Evolutionary conservation across 257 asterid genomes (phyloP).

Genomic region (Ophiorrhiza pumila): DNA sequence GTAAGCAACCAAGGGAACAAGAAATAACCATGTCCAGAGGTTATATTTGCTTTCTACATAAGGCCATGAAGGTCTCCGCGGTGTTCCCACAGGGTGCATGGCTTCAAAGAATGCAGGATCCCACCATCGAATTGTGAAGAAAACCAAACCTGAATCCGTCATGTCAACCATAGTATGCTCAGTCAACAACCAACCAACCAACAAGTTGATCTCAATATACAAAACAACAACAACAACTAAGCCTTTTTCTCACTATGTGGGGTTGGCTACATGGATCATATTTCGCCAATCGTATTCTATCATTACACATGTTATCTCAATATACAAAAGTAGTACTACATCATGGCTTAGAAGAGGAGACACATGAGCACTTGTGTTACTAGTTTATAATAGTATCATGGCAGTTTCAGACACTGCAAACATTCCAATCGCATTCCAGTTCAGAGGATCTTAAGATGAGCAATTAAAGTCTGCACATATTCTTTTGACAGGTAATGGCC

Average conservation of each 20-base stretch:
- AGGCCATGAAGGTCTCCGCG: constrained; percentile 75
- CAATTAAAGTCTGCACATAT: not conserved
- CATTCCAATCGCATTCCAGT: not conserved
- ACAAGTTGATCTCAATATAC: not conserved
- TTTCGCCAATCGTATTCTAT: no score
- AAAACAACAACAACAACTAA: no score
- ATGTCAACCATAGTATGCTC: not conserved
- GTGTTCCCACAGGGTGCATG: constrained; percentile 80
- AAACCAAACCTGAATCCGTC: constrained; percentile 67
- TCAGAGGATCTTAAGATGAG: not conserved
- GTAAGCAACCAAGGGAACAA: constrained; percentile 78
- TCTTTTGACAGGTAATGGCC: not conserved
- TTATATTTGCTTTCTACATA: constrained; percentile 66
- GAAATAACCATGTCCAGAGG: constrained; percentile 94
- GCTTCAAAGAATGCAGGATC: constrained; percentile 80
- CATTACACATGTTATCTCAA: no score
- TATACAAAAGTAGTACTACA: no score
- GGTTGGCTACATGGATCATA: no score
- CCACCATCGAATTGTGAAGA: constrained; percentile 99
- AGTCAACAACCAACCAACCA: not conserved
- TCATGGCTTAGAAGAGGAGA: no score
- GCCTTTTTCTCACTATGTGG: no score
- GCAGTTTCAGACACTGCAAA: not conserved
- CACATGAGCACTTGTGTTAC: not conserved
- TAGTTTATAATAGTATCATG: not conserved